phyloP scores from a whole-genome alignment of 164 flowering plant species.

The Berberis vulgaris region DNA sequence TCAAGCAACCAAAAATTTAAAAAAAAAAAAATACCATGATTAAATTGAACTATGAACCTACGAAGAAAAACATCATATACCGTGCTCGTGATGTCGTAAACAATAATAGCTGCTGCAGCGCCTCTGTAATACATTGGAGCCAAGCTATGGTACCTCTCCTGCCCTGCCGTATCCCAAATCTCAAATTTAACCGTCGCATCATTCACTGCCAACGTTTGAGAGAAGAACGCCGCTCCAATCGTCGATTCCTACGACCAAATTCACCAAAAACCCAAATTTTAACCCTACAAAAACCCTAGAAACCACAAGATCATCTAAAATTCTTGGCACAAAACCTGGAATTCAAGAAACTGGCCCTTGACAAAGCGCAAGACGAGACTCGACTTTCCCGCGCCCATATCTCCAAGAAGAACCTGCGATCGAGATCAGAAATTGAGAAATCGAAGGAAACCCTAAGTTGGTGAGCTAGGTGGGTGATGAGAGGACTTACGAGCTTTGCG shows the following conservation, averaged over 20 bases:
- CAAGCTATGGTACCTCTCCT: conserved; percentile 66
- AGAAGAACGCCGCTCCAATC: conserved; percentile 67
- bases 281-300: conserved; percentile 1
- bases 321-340: conserved; percentile 32
- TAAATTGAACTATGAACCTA: too few species aligned
- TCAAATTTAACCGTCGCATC: conserved; percentile 62
- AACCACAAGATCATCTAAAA: neutral
- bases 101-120: conserved; percentile 68
- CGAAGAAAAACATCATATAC: conserved; percentile 10
- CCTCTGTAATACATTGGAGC: conserved; percentile 80
- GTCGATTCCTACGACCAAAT: conserved; percentile 47
- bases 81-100: conserved; percentile 52
- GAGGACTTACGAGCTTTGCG: conserved; percentile 58
- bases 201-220: conserved; percentile 50
- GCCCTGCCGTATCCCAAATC: conserved; percentile 87
- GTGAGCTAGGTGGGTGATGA: neutral
- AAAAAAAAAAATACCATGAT: conserved; percentile 2
- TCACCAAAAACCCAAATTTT: conserved; percentile 4
- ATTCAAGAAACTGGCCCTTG: conserved; percentile 66
- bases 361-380: conserved; percentile 67
- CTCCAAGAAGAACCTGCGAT: conserved; percentile 56
- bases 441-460: conserved; percentile 4
- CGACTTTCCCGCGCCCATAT: conserved; percentile 72
- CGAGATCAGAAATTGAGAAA: neutral
- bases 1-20: too few species aligned